Base-by-base conservation (phyloP, 2,329 filamentous ascomycete genomes). In the Claviceps sp. region DNA sequence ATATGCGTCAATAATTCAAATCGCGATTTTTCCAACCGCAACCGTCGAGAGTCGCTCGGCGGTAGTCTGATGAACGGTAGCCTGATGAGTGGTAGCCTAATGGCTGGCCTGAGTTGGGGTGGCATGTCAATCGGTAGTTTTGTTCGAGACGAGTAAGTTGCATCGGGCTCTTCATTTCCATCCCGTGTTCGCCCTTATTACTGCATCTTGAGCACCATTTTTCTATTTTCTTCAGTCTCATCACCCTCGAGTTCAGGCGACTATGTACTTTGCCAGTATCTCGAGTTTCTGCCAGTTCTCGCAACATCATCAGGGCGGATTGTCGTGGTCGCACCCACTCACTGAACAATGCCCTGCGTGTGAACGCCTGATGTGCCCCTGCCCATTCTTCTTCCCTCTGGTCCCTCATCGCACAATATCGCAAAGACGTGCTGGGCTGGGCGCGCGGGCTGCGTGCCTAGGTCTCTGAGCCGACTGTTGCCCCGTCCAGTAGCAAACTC, bases 91-190 rank as follows among this genome's bases (percentile, higher is more conserved):
- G 30, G 30, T 34, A 34, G 30, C 8, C 30, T 34, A 11, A 34
- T 34, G 30, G 10, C 30, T 34, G 90, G 91, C 61, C 89, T 95
- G 84, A 96, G 90, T 70, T 98, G 91, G 90, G 91, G 91, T 64
- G 91, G 90, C 58, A 82, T 95, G 55, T 97, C 91, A 8, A 88
- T 97, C 58, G 91, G 91, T 56, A 97, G 91, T 64, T 97, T 94
- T 76, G 93, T 98, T 68, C 80, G 88, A 68, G 91, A 98, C 72
- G 93, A 98, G 93, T 98, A 82, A 82, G 91, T 74, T 54, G 46
- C 42, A 22, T 10, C 5, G 22, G 6, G 19, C 19, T 22, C 10
- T 34, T 34, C n/a, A 42, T 19, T 10, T 8, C n/a, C 17, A 13
- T 42, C 40, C 30, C 34, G 11, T n/a, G 4, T 47, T 6, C 30